Conservation (phyloP, 495 filamentous ascomycete species). For the Penicillium samsonianum region DNA sequence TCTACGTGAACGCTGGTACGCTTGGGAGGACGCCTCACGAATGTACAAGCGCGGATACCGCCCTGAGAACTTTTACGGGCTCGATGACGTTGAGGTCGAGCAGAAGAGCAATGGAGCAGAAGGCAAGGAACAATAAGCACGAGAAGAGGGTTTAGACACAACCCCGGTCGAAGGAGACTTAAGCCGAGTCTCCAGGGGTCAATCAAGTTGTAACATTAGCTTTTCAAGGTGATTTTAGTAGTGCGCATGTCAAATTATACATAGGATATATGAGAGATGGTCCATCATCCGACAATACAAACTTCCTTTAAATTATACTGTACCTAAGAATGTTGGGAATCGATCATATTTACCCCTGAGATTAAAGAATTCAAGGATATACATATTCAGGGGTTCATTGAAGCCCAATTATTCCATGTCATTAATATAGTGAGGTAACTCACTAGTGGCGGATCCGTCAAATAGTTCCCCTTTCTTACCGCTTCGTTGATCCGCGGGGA, state of each 20-base stretch:
- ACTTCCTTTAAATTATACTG: neutral
- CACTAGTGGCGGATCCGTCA: constrained; percentile 36
- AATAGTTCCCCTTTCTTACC: constrained; percentile 36
- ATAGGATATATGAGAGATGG: constrained; percentile 2
- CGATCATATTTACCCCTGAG: constrained; percentile 8
- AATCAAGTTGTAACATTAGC: constrained; percentile 14
- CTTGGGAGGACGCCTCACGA: constrained; percentile 80
- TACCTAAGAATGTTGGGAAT: neutral
- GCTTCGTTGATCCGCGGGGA: constrained; percentile 39
- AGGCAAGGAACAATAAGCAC: constrained; percentile 6
- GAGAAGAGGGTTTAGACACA: neutral
- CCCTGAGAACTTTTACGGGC: constrained; percentile 28
- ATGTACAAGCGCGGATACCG: constrained; percentile 61
- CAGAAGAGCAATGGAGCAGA: neutral
- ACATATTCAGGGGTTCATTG: constrained; percentile 7
- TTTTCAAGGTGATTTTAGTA: constrained; percentile 3
- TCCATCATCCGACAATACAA: neutral
- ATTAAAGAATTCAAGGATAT: neutral
- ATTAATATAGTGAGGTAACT: constrained; percentile 20
- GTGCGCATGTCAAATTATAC: constrained; percentile 12
- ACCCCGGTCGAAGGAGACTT: neutral
- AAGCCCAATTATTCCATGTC: neutral
- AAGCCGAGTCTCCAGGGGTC: neutral
- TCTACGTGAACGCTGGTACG: constrained; percentile 84
- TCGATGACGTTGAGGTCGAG: constrained; percentile 15